A percentile compares a stretch with the other conserved stretches of the same genome.
phyloP scores from a whole-genome alignment of 345 rosid species.

The Firmiana major region DNA sequence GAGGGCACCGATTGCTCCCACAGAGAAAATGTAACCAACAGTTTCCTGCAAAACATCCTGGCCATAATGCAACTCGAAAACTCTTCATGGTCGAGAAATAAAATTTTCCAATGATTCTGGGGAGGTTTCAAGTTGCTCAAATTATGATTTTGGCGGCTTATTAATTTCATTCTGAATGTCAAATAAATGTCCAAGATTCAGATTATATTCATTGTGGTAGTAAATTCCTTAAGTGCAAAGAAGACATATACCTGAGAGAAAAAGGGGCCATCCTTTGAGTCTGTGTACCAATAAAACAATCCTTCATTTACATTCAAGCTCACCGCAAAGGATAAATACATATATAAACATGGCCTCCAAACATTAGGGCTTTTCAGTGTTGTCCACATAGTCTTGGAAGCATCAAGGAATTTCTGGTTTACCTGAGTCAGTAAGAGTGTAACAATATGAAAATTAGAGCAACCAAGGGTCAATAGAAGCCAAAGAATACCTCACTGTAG shows the following conservation, averaged over 20 bases:
- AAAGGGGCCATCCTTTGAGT: conserved; percentile 66
- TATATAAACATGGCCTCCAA: conserved; percentile 91
- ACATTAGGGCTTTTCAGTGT: conserved; percentile 71
- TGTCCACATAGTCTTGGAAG: conserved; percentile 79
- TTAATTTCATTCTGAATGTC: too few relatives aligned
- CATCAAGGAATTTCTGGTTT: conserved; percentile 55
- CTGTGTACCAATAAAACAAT: conserved; percentile 86
- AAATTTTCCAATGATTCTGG: too few relatives aligned
- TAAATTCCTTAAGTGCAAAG: too few relatives aligned
- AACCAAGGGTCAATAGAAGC: not conserved
- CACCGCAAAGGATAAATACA: conserved; percentile 68
- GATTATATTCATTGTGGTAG: too few relatives aligned
- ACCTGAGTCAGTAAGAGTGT: conserved; percentile 44
- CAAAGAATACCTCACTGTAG: conserved; percentile 58
- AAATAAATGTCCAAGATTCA: too few relatives aligned
- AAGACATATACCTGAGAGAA: conserved; percentile 69
- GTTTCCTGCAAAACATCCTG: conserved; percentile 55
- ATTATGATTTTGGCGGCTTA: too few relatives aligned
- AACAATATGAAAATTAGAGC: conserved; percentile 4
- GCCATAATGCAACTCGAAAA: too few relatives aligned
- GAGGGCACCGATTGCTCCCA: conserved; percentile 79
- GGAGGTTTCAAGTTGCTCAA: too few relatives aligned
- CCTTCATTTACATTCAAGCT: conserved; percentile 84
- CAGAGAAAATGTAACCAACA: conserved; percentile 74
- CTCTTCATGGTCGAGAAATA: too few relatives aligned